These are phyloP conservation scores for Penicillium occitanis DNA, from an alignment of 2,329 filamentous ascomycete genomes.

Conservation along the genomic window DNA sequence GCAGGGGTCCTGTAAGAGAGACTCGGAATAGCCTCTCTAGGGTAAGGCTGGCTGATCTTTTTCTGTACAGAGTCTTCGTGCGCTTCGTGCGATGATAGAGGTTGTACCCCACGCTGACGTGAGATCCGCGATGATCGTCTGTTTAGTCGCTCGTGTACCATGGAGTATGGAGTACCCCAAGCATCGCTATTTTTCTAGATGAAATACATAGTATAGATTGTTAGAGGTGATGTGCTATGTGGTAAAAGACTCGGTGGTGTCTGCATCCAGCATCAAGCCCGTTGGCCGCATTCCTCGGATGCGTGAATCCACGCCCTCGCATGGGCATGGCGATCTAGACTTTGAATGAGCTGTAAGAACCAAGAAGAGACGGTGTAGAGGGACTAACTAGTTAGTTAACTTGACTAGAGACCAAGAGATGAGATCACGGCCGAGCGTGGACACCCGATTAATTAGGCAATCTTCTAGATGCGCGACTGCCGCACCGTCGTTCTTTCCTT, in stretches of 20 bases:
- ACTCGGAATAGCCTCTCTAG: constrained; percentile 7
- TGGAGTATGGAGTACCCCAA: neutral
- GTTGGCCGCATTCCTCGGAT: constrained; percentile 17
- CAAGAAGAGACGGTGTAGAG: constrained; percentile 6
- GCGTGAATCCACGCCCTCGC: constrained; percentile 14
- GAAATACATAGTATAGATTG: neutral
- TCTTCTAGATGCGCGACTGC: constrained; percentile 16
- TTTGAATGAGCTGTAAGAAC: neutral
- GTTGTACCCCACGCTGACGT: constrained; percentile 5
- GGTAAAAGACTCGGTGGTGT: constrained; percentile 10
- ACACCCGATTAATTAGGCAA: constrained; percentile 15
- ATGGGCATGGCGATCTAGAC: constrained; percentile 10
- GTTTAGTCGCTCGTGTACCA: neutral
- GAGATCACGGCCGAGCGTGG: neutral
- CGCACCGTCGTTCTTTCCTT: constrained; percentile 8
- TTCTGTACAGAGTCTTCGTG: neutral
- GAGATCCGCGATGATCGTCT: constrained; percentile 10
- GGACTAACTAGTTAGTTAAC: neutral
- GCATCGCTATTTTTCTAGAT: neutral
- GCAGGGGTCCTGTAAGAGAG: neutral
- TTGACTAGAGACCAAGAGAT: neutral
- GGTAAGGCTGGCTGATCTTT: neutral
- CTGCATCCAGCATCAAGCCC: constrained; percentile 7
- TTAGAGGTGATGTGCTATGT: neutral
- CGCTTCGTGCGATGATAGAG: too few species aligned